These are phyloP conservation scores for Arthonia radiata DNA, from an alignment of 495 filamentous ascomycete genomes.

Conservation along the genomic window DNA sequence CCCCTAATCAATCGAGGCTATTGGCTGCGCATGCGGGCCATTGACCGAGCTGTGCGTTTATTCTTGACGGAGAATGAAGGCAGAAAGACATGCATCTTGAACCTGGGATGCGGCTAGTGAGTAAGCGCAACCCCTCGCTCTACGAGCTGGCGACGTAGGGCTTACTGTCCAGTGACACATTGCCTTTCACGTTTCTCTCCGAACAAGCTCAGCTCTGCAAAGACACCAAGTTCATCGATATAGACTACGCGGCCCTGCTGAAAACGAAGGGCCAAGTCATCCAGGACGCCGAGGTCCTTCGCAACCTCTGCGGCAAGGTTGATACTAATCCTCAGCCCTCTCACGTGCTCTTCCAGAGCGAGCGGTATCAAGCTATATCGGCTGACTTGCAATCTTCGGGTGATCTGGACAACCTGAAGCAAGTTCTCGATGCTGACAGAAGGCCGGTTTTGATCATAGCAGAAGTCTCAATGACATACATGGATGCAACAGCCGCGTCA, in stretches of 20 bases:
- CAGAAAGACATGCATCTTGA: slow-evolving; percentile 51
- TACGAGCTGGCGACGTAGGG: no score
- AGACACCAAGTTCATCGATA: slow-evolving; percentile 49
- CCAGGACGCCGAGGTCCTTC: slow-evolving; percentile 29
- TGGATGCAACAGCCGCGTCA: slow-evolving; percentile 54
- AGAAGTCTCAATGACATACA: slow-evolving; percentile 80
- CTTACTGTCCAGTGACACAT: slow-evolving; percentile 68
- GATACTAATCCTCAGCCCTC: slow-evolving; percentile 16
- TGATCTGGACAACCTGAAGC: slow-evolving; percentile 31
- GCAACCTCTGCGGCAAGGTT: slow-evolving; percentile 22
- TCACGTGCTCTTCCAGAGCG: slow-evolving; percentile 31
- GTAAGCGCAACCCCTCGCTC: no score
- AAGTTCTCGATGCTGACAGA: slow-evolving; percentile 25
- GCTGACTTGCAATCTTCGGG: slow-evolving; percentile 66
- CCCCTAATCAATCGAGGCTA: slow-evolving; percentile 78
- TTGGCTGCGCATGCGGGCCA: slow-evolving; percentile 59
- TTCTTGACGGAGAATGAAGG: slow-evolving; percentile 38
- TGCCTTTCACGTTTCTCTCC: slow-evolving; percentile 63
- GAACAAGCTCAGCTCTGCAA: slow-evolving; percentile 29
- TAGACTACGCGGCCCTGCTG: slow-evolving; percentile 70
- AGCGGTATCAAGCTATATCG: slow-evolving; percentile 47
- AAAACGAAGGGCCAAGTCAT: slow-evolving; percentile 45
- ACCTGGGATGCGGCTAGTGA: slow-evolving; percentile 80
- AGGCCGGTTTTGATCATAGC: slow-evolving; percentile 53
- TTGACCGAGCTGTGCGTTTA: slow-evolving; percentile 42